phyloP scores from a whole-genome alignment of 2,329 filamentous ascomycete species.

The Verticillium zaregamsianum region DNA sequence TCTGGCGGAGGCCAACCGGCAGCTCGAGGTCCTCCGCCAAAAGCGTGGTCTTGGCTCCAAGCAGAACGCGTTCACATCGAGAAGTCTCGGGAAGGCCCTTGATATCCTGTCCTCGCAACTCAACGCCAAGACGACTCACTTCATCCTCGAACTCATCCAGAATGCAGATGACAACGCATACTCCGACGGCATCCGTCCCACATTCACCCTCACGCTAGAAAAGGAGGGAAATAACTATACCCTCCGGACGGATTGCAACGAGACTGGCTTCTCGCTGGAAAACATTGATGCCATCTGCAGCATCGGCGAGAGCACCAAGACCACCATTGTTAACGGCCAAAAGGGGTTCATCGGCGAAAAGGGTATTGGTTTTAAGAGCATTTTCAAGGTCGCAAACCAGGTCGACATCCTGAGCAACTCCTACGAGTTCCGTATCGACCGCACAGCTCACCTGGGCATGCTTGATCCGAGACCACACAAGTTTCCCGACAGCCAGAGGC shows the following conservation, averaged over 20 bases:
- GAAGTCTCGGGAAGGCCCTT: not conserved
- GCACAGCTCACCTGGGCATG: constrained; percentile 24
- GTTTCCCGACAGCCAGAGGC: not conserved
- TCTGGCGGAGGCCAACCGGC: not conserved
- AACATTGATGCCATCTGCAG: constrained; percentile 28
- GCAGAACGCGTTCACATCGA: not conserved
- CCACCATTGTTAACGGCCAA: constrained; percentile 5
- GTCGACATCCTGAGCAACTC: constrained; percentile 24
- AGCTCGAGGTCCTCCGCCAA: not conserved
- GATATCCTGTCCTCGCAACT: constrained; percentile 7
- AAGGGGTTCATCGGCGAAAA: constrained; percentile 29
- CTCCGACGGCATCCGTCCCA: constrained; percentile 5
- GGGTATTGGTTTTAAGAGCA: constrained; percentile 32
- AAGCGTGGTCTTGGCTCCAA: not conserved
- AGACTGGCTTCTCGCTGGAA: constrained; percentile 22
- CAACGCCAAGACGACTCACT: constrained; percentile 25
- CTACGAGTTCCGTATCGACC: constrained; percentile 26
- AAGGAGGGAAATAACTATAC: constrained; percentile 12
- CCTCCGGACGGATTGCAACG: constrained; percentile 24
- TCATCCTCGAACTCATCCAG: constrained; percentile 32
- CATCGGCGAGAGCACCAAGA: constrained; percentile 28
- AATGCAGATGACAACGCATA: constrained; percentile 34
- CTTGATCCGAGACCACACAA: constrained; percentile 20
- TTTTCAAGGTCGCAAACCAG: constrained; percentile 25
- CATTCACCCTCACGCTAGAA: constrained; percentile 11